These are phyloP conservation scores for Abelmoschus esculentus DNA, from an alignment of 345 rosid species.

Conservation along the genomic window DNA sequence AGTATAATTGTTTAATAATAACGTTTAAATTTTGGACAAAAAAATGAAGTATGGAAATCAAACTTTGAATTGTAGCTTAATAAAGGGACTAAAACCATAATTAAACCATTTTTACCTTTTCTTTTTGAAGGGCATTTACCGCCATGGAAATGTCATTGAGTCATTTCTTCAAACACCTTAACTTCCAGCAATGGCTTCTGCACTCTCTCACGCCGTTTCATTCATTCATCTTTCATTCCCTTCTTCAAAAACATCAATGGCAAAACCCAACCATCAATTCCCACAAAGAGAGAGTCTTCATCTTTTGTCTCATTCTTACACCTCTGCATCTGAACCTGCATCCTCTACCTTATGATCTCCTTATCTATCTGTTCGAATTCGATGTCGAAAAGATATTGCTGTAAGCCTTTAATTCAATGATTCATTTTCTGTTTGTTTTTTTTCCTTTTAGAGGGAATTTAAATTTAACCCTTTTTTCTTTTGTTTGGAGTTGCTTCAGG, in stretches of 20 bases:
- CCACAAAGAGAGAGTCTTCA: conserved; percentile 12
- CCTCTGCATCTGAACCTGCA: conserved; percentile 8
- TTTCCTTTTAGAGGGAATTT: neutral
- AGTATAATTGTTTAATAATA: too few species aligned
- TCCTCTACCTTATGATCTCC: conserved; percentile 21
- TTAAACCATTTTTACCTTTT: neutral
- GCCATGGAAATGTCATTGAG: conserved; percentile 29
- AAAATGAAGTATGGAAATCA: too few species aligned
- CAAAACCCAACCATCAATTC: conserved; percentile 1
- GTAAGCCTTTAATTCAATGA: conserved; percentile 27
- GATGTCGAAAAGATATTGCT: conserved; percentile 39
- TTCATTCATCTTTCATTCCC: conserved; percentile 18
- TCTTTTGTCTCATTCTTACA: conserved; percentile 13
- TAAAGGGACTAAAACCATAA: neutral
- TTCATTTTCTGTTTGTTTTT: neutral
- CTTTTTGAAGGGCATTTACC: neutral
- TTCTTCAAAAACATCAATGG: conserved; percentile 8
- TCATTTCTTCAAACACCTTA: conserved; percentile 58
- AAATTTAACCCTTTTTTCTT: neutral
- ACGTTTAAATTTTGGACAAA: too few species aligned
- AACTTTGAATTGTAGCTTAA: neutral
- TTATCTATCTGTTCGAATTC: conserved; percentile 65
- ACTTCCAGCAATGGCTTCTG: conserved; percentile 6
- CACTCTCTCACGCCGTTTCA: conserved; percentile 29
- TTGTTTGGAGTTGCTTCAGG: conserved; percentile 27